Evolutionary conservation across 2,329 filamentous ascomycete species (phyloP).

Genomic region (Coniella lustricola): DNA sequence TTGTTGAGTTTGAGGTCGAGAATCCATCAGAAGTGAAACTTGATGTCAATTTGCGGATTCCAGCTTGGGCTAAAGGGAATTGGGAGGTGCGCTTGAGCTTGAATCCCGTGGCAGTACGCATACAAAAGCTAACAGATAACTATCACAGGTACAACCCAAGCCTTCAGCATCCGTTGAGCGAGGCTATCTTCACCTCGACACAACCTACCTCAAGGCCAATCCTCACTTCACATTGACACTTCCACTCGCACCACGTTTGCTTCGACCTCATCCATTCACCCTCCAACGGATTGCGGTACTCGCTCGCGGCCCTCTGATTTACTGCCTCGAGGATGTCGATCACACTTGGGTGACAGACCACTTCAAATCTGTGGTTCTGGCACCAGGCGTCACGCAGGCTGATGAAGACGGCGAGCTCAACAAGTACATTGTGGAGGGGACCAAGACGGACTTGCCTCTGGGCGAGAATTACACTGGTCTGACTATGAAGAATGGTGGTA

Average conservation of each 20-base stretch:
- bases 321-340: constrained; percentile 53
- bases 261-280: constrained; percentile 48
- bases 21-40: constrained; percentile 25
- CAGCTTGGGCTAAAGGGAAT: constrained; percentile 39
- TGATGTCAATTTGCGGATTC: constrained; percentile 45
- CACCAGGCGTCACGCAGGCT: constrained; percentile 12
- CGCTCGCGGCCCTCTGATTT: constrained; percentile 50
- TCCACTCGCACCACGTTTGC: constrained; percentile 38
- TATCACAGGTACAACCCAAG: constrained; percentile 2
- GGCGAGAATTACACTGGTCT: constrained; percentile 17
- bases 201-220: constrained; percentile 32
- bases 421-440: not conserved
- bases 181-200: constrained; percentile 41
- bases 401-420: constrained; percentile 17
- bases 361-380: constrained; percentile 37
- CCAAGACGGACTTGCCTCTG: constrained; percentile 21
- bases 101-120: no score
- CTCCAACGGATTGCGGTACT: constrained; percentile 45
- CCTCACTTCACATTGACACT: constrained; percentile 36
- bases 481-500: constrained; percentile 1
- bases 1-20: constrained; percentile 37
- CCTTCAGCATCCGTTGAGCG: constrained; percentile 20
- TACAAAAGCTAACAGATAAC: no score
- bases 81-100: constrained; percentile 15
- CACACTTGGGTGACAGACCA: constrained; percentile 48